Evolutionary conservation across 2,329 filamentous ascomycete species (phyloP).

Genomic region (Raffaelea arxii): DNA sequence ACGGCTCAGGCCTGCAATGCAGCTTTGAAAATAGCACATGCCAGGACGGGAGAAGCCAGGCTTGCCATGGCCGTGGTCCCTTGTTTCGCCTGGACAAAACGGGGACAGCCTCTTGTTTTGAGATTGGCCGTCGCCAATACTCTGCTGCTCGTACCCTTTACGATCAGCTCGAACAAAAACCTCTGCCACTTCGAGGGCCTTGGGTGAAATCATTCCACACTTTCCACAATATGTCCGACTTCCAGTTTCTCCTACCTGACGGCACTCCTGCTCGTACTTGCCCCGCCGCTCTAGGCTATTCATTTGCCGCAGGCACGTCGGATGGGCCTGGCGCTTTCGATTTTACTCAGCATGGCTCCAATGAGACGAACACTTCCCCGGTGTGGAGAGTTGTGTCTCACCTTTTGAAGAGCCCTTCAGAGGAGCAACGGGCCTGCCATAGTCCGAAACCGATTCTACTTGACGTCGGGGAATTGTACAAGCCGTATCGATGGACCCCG

Average conservation of each 20-base stretch:
- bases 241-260: constrained; percentile 63
- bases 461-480: constrained; percentile 67
- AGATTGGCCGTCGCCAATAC: constrained; percentile 65
- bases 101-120: constrained; percentile 63
- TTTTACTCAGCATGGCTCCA: constrained; percentile 76
- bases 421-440: constrained; percentile 66
- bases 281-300: constrained; percentile 80
- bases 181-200: constrained; percentile 47
- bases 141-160: constrained; percentile 41
- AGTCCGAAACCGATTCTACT: constrained; percentile 74
- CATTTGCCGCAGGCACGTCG: constrained; percentile 85
- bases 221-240: constrained; percentile 73
- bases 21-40: constrained; percentile 79
- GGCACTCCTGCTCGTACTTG: constrained; percentile 63
- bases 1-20: constrained; percentile 63
- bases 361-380: constrained; percentile 58
- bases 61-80: constrained; percentile 67
- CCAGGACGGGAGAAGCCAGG: constrained; percentile 54
- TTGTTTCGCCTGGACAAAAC: constrained; percentile 58
- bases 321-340: constrained; percentile 89
- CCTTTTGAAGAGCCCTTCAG: constrained; percentile 57
- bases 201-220: constrained; percentile 75
- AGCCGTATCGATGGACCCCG: constrained; percentile 75
- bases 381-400: constrained; percentile 69
- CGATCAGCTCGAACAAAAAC: constrained; percentile 35